Evolutionary conservation across 495 filamentous ascomycete species (phyloP), one percentile per base, ranked within the genome.

Genomic region (Podospora pseudocomata): DNA sequence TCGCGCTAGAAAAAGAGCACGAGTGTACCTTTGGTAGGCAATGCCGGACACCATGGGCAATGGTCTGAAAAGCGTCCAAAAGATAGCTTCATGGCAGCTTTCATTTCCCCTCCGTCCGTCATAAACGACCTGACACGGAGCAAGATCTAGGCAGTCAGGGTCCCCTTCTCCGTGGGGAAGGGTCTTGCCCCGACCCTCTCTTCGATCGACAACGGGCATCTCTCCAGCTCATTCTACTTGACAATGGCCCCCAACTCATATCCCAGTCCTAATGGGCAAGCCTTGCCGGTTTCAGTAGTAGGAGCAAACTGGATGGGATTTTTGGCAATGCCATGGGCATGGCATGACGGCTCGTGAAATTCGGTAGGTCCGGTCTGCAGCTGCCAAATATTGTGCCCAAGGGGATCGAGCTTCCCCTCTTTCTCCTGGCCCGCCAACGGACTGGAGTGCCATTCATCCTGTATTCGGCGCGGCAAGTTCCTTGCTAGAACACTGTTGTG

Each of bases 401-500:
- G n/a, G n/a, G 55, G 18, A 58, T 19, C 55, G n/a, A 58, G 55
- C 18, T 19, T 58, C 55, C 55, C 55, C 55, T 58, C 55, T 26
- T 58, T 58, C 55, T 58, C n/a, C 55, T 20, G 55, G 55, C 55
- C 18, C 6, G n/a, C 4, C 55, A 23, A 39, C 61, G 34, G 61
- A 11, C 61, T 49, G 32, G 61, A 28, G 30, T 32, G 23, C 59
- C 23, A 61, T 32, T 32, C 7, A 53, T 9, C 61, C n/a, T 20
- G 13, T n/a, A 58, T 39, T 39, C 30, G 34, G 32, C 20, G 61
- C 61, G 49, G 15, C 55, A 58, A 9, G 9, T 63, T 27, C 61
- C 61, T 63, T 63, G 61, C 30, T 63, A 19, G 30, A 19, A 5
- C 27, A n/a, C 28, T 63, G 28, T n/a, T 27, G 61, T 63, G 61